Evolutionary conservation across 345 rosid species (phyloP).

Genomic region (Eucalyptus pauciflora): DNA sequence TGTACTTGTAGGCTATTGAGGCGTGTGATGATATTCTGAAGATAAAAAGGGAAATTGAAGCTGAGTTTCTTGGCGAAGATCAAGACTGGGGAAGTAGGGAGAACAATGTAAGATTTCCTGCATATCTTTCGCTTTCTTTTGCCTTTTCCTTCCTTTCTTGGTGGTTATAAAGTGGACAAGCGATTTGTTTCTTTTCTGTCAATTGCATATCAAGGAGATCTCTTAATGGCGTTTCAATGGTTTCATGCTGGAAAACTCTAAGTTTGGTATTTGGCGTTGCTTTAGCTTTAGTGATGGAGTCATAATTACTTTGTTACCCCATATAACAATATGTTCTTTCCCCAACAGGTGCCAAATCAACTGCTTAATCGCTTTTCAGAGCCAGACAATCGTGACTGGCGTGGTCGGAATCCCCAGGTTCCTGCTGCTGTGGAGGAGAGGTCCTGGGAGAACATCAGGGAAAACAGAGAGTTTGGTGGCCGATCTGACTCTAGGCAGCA

Average conservation of each 20-base stretch:
- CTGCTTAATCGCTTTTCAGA: constrained; percentile 38
- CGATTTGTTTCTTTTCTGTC: not conserved
- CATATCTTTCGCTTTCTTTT: not conserved
- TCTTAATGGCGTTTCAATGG: not conserved
- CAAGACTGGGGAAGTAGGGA: constrained; percentile 56
- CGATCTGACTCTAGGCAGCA: not conserved
- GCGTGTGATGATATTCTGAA: constrained; percentile 50
- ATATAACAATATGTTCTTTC: not conserved
- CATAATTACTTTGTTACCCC: not conserved
- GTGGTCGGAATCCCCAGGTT: constrained; percentile 29
- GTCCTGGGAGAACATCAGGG: constrained; percentile 40
- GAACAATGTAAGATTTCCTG: constrained; percentile 28
- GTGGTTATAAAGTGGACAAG: not conserved
- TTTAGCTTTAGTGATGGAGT: not conserved
- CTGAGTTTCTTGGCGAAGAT: constrained; percentile 54
- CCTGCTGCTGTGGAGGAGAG: constrained; percentile 49
- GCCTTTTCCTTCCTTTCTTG: not conserved
- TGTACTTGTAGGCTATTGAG: constrained; percentile 11
- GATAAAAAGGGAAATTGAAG: constrained; percentile 48
- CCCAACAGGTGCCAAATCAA: constrained; percentile 16
- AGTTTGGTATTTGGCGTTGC: not conserved
- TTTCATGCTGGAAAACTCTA: not conserved
- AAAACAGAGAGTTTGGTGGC: constrained; percentile 16
- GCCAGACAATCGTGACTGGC: constrained; percentile 83
- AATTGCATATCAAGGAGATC: not conserved